These are phyloP conservation scores for Fusarium udum DNA, from an alignment of 2,329 filamentous ascomycete genomes.

Conservation along the genomic window DNA sequence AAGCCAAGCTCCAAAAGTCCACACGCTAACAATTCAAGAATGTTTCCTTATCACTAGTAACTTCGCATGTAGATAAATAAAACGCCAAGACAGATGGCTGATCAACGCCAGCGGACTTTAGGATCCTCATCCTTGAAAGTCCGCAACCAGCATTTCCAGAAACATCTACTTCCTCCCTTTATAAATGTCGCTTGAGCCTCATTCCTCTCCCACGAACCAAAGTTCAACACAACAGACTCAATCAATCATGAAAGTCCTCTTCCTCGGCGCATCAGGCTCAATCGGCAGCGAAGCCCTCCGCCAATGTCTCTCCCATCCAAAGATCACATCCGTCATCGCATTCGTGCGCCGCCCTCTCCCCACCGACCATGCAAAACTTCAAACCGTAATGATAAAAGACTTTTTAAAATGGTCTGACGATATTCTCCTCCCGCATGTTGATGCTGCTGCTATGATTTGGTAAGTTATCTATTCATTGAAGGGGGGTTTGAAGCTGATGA, in stretches of 20 bases:
- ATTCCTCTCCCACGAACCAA: accelerated
- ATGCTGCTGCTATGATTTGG: slow-evolving; percentile 41
- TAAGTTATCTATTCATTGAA: not conserved
- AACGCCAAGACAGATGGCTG: not conserved
- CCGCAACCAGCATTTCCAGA: not conserved
- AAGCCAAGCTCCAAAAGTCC: not conserved
- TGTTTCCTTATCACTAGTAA: accelerated
- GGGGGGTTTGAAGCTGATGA: not conserved
- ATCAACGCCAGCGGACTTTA: not conserved
- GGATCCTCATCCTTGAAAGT: not conserved
- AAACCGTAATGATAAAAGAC: slow-evolving; percentile 28
- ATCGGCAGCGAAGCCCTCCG: slow-evolving; percentile 47
- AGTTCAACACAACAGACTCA: accelerated
- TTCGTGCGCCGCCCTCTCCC: slow-evolving; percentile 46
- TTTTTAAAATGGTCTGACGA: slow-evolving; percentile 33
- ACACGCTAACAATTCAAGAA: accelerated
- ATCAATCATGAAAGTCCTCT: slow-evolving; percentile 48
- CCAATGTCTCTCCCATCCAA: slow-evolving; percentile 47
- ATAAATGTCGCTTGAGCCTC: not conserved
- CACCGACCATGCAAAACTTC: slow-evolving; percentile 24
- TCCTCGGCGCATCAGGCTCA: slow-evolving; percentile 47
- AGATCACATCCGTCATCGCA: slow-evolving; percentile 43
- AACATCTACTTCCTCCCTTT: accelerated
- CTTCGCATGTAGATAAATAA: accelerated
- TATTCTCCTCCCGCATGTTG: slow-evolving; percentile 15